Base-by-base conservation (phyloP, 116 monocot species). In the Iris pallida region DNA sequence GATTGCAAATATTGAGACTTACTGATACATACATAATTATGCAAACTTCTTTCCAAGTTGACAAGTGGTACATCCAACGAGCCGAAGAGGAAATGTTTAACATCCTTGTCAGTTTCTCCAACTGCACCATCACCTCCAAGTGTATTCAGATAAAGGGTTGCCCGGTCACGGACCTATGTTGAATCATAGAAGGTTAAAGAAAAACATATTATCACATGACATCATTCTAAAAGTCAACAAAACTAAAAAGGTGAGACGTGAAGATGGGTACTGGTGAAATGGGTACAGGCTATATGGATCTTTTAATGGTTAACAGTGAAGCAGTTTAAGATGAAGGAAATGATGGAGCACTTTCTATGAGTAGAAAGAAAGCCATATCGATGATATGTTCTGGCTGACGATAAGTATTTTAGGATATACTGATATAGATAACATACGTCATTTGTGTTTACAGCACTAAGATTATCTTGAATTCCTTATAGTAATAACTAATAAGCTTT, bases 21-120 rank as follows among this genome's bases (percentile, higher is more conserved):
- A 46, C 16, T 14, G 43, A 47, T 47, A 80, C 79, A 16, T 86
- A 98, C 98, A 82, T 98, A 98, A 65, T 79, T 98, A 65, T 68
- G 69, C 61, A 98, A 76, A 71, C 88, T 86, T 66, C 81, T 78
- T 73, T 93, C 90, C 59, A 98, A 77, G 76, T 98, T 98, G 76
- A 72, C 80, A 44, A 98, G 80, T 42, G 93, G 98, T 60, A 90
- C 75, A 63, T 90, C 90, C 65, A 98, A 81, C 44, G 93, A 80
- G 59, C 90, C 88, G 75, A 98, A 98, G 57, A 98, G 98, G 45
- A 98, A 98, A 0, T 93, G 83, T 63, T 90, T 92, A 13, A 79
- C 83, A 74, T 89, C 92, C 59, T 79, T 78, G 13, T 78, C 79
- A 18, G 78, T 82, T 63, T 79, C 76, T 45, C 76, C 73, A 54